A percentile compares a stretch with the other conserved stretches of the same genome.
Conservation (phyloP, 257 asterid genomes). For the Primulina tabacum region DNA sequence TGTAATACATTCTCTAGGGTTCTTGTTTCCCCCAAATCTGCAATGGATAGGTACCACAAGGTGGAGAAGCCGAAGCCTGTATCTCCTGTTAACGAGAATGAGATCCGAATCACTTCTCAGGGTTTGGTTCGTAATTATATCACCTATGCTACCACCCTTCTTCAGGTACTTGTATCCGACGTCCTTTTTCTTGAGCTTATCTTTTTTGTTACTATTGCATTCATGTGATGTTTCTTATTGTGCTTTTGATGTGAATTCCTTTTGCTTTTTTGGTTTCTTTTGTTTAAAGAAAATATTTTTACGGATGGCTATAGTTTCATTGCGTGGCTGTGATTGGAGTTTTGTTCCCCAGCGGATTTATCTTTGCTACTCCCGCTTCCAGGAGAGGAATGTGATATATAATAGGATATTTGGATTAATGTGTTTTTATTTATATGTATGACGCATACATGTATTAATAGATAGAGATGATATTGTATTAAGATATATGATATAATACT, state of each 20-base stretch:
- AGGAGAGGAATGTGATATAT: neutral
- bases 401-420: neutral
- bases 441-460: neutral
- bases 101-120: constrained; percentile 90
- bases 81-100: constrained; percentile 79
- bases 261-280: too few species aligned
- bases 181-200: neutral
- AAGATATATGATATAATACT: neutral
- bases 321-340: neutral
- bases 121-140: constrained; percentile 80
- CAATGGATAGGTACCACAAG: constrained; percentile 85
- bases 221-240: neutral
- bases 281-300: too few species aligned
- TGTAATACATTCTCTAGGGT: constrained; percentile 23
- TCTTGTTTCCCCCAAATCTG: constrained; percentile 21
- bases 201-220: neutral
- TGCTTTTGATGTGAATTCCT: neutral
- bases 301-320: too few species aligned
- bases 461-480: neutral
- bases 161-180: constrained; percentile 51
- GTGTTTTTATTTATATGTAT: too few species aligned
- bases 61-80: constrained; percentile 85
- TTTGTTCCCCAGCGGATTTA: neutral
- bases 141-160: constrained; percentile 77
- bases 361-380: neutral